phyloP scores from a whole-genome alignment of 2,329 filamentous ascomycete species.

The Fusarium scirpi region DNA sequence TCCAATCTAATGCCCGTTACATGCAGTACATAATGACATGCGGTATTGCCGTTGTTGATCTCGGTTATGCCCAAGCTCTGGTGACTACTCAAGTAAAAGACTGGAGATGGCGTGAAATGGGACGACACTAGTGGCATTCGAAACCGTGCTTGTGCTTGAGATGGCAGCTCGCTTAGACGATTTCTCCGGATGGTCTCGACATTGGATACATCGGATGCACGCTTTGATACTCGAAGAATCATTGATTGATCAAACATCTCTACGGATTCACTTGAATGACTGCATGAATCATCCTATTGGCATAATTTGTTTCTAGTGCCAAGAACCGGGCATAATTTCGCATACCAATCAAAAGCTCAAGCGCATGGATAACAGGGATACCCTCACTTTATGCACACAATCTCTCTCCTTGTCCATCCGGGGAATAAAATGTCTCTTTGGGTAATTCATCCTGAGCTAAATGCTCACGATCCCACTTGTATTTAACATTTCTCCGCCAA shows the following conservation, averaged over 20 bases:
- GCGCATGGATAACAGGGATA: slow-evolving; percentile 21
- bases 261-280: background rate
- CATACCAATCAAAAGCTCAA: slow-evolving; percentile 12
- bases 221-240: background rate
- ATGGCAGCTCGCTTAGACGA: slow-evolving; percentile 14
- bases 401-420: background rate
- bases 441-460: slow-evolving; percentile 16
- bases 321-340: slow-evolving; percentile 16
- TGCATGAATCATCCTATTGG: background rate
- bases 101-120: background rate
- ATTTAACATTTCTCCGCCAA: slow-evolving; percentile 21
- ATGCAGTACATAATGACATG: background rate
- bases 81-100: background rate
- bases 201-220: background rate
- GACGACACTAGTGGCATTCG: slow-evolving; percentile 22
- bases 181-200: background rate
- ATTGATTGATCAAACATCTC: too few species aligned
- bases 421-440: slow-evolving; percentile 13
- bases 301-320: slow-evolving; percentile 15
- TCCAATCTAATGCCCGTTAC: slow-evolving; percentile 1
- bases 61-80: slow-evolving; percentile 19
- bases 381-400: slow-evolving; percentile 26
- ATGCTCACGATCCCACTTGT: slow-evolving; percentile 3
- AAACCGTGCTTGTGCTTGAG: slow-evolving; percentile 16
- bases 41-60: slow-evolving; percentile 7